Percentiles rank a stretch among this genome's conserved stretches.
Conservation (phyloP, 441 rosid genomes). For the Gossypium davidsonii region DNA sequence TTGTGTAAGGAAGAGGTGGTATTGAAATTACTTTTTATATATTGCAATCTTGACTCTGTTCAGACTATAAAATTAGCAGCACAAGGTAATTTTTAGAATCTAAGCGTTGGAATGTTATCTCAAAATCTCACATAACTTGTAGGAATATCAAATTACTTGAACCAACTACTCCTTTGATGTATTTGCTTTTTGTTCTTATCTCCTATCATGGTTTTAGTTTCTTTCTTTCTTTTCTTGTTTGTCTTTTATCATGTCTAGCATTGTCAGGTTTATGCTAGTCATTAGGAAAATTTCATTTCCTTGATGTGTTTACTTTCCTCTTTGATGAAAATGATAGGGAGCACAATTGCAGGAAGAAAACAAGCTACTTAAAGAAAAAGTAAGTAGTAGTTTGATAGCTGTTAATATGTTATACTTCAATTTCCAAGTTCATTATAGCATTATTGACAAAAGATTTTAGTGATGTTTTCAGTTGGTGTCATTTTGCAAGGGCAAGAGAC, state of each 20-base stretch:
- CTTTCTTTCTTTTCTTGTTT: neutral
- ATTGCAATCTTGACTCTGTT: no score
- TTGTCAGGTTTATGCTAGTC: neutral
- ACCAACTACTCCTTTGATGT: neutral
- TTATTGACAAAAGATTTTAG: neutral
- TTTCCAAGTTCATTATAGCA: neutral
- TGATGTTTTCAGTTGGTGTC: slow-evolving; percentile 26
- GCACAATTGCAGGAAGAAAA: slow-evolving; percentile 49
- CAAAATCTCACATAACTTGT: no score
- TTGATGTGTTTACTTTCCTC: neutral
- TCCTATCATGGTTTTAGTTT: neutral
- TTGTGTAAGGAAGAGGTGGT: no score
- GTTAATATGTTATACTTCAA: neutral
- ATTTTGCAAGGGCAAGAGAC: slow-evolving; percentile 29
- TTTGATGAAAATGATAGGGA: slow-evolving; percentile 30
- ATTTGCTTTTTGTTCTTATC: neutral
- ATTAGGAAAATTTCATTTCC: neutral
- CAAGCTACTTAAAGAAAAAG: slow-evolving; percentile 38
- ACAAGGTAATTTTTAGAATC: no score
- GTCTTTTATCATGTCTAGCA: neutral
- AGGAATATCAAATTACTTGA: no score
- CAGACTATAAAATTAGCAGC: no score
- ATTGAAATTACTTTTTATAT: no score
- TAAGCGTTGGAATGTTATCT: no score
- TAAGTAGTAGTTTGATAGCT: slow-evolving; percentile 10